Evolutionary conservation across 768 basidiomycete species (phyloP).

Genomic region (Boletus rufocinnamomeus): DNA sequence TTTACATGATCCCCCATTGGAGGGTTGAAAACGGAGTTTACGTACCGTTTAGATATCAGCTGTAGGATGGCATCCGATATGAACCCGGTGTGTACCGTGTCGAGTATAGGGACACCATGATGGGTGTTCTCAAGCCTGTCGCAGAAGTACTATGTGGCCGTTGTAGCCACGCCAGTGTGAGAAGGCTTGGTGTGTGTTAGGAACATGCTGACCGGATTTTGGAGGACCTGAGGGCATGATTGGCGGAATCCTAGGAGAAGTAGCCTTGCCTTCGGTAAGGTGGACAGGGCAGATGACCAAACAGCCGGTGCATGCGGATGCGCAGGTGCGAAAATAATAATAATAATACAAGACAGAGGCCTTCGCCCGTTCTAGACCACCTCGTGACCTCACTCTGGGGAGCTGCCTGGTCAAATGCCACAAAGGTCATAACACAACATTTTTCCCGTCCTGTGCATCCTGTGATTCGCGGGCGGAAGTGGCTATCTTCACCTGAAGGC

Average conservation of each 20-base stretch:
- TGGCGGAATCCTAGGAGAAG: neutral
- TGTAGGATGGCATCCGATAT: neutral
- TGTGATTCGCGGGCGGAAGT: neutral
- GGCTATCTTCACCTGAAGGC: no score
- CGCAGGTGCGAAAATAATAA: neutral
- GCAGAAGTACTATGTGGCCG: neutral
- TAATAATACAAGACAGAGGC: neutral
- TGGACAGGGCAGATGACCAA: neutral
- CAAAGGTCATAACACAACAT: neutral
- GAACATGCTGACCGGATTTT: neutral
- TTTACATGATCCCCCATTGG: neutral
- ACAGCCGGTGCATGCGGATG: neutral
- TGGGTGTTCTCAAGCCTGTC: slow-evolving; percentile 1
- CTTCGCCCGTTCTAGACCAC: neutral
- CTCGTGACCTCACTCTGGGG: no score
- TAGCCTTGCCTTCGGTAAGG: no score
- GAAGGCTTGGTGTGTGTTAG: neutral
- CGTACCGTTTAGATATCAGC: neutral
- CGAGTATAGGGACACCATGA: neutral
- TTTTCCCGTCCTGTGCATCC: neutral
- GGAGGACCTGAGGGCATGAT: neutral
- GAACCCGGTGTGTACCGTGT: neutral
- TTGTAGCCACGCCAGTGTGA: neutral
- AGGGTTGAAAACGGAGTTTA: neutral
- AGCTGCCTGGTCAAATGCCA: neutral